Evolutionary conservation across 345 rosid genomes (phyloP), one percentile per base, ranked within the genome.

Genomic region (Heritiera littoralis): DNA sequence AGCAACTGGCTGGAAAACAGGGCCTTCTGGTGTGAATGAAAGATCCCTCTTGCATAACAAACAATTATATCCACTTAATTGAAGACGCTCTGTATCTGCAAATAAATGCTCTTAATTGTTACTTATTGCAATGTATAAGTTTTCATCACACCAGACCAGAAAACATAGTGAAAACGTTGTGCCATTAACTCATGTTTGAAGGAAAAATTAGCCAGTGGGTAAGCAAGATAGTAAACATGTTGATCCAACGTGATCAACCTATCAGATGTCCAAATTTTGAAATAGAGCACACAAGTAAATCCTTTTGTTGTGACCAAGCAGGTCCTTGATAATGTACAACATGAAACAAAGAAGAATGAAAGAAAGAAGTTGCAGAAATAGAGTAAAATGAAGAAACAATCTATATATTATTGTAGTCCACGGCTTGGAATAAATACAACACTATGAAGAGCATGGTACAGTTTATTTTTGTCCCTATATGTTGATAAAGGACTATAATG

Each of bases 11-110:
- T 54, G 60, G 0, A 40, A 10, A 63, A 83, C 75, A n/a, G 84
- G 84, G 66, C 82, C 84, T 77, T 83, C 83, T 46, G 81, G 79
- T 20, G 60, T 54, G 65, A 67, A 82, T 6, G 89, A 79, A 51
- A 89, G 85, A 76, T 89, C 87, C 71, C 81, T 85, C 28, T 85
- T 78, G 84, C 92, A 89, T 10, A 85, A 45, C 45, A 32, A 32
- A 78, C 92, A 89, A 9, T 73, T 66, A 1, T 76, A 17, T 58
- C 87, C 89, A 35, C 78, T 66, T 18, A 66, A 81, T 74, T 76
- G 18, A 45, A 79, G 73, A 54, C 30, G 13, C 55, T 71, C 76
- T 38, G 52, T 64, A 56, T 40, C 88, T 84, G 80, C 77, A 81
- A 77, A 76, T n/a, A 30, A 43, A 52, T 41, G 12, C 20, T 52